Conservation (phyloP, 2,329 filamentous ascomycete genomes). For the Fusarium xylarioides region DNA sequence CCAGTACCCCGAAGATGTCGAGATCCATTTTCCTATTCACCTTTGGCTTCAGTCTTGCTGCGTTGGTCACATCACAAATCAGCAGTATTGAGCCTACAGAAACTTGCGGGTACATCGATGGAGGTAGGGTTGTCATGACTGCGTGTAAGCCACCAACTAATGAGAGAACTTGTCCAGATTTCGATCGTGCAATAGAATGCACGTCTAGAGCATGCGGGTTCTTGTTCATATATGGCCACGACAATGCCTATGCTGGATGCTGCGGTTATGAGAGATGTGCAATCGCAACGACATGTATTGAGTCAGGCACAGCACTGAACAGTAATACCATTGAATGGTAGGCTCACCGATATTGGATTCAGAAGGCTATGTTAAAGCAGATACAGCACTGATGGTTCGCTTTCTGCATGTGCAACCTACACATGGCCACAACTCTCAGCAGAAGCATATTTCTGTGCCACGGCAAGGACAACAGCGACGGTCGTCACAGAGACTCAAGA, state of each 20-base stretch:
- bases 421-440: conserved; percentile 5
- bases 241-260: conserved; percentile 4
- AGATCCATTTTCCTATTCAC: background rate
- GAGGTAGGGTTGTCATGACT: background rate
- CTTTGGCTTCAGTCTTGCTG: background rate
- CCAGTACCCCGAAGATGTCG: background rate
- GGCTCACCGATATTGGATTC: background rate
- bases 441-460: conserved; percentile 11
- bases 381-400: background rate
- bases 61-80: background rate
- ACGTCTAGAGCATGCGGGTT: background rate
- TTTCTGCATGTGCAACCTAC: conserved; percentile 26
- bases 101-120: conserved; percentile 11
- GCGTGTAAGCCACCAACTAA: background rate
- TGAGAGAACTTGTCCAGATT: background rate
- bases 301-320: conserved; percentile 13
- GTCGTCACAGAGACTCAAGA: background rate
- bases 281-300: conserved; percentile 15
- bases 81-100: background rate
- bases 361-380: background rate
- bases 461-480: conserved; percentile 1
- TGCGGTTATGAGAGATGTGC: conserved; percentile 2
- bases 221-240: background rate
- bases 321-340: conserved; percentile 8
- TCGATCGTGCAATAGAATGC: background rate